These are phyloP conservation scores for Pythium chondricola DNA, from an alignment of 352 stramenopile genomes.

Conservation along the genomic window DNA sequence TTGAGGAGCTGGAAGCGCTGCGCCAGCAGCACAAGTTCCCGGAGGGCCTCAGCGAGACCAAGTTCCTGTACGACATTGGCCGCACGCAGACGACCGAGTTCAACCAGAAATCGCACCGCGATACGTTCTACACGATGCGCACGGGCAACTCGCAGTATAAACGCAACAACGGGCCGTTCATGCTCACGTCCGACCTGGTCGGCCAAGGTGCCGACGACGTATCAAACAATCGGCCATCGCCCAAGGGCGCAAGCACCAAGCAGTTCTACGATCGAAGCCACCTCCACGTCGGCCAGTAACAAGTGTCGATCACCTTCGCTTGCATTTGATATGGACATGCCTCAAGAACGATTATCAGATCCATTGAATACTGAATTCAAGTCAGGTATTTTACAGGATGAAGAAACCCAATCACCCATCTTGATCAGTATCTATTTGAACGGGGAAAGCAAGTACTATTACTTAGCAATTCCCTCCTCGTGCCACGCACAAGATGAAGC, in stretches of 20 bases:
- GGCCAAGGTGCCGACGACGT: slow-evolving; percentile 62
- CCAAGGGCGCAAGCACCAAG: slow-evolving; percentile 72
- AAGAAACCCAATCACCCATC: background rate
- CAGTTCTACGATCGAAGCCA: slow-evolving; percentile 84
- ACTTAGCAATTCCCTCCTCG: too few relatives aligned
- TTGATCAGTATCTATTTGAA: too few relatives aligned
- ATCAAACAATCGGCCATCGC: slow-evolving; percentile 35
- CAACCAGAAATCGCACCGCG: slow-evolving; percentile 76
- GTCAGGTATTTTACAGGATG: too few relatives aligned
- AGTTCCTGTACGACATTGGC: slow-evolving; percentile 77
- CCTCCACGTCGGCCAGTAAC: slow-evolving; percentile 31
- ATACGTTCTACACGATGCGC: slow-evolving; percentile 81
- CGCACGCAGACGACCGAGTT: slow-evolving; percentile 76
- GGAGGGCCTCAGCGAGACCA: slow-evolving; percentile 65
- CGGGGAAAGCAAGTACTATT: too few relatives aligned
- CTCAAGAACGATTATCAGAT: too few relatives aligned
- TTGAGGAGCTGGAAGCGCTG: slow-evolving; percentile 36
- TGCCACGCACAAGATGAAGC: slow-evolving; percentile 17
- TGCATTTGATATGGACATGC: too few relatives aligned
- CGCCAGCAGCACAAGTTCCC: slow-evolving; percentile 52
- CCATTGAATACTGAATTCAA: background rate
- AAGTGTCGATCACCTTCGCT: too few relatives aligned
- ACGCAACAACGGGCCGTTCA: slow-evolving; percentile 75
- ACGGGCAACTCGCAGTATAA: slow-evolving; percentile 71
- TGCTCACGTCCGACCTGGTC: slow-evolving; percentile 67